Evolutionary conservation across 257 asterid genomes (phyloP), one percentile per base, ranked within the genome.

Genomic region (Ilex aquifolium): DNA sequence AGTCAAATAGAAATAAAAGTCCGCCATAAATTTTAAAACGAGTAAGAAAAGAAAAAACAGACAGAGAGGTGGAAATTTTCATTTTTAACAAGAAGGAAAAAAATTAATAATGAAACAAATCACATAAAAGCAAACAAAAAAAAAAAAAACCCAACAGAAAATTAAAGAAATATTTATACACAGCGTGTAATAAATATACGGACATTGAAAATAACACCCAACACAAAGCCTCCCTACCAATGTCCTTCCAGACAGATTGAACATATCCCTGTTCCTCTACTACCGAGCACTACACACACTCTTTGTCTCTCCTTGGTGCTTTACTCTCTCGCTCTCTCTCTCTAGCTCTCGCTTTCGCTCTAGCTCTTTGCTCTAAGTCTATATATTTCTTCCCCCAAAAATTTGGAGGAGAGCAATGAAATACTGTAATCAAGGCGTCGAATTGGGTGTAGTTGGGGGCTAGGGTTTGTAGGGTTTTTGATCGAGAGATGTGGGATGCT

Each of bases 401-500:
- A 21, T 21, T 21, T 21, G 27, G 27, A 21, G 27, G 27, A 21
- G 27, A 21, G 27, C 27, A 21, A 21, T 21, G 27, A 21, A 21
- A 21, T 21, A 21, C 27, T 21, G 27, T 21, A 21, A 6, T n/a
- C 31, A 21, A 53, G 57, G 2, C 31, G 31, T 53, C 30, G 31
- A 2, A 3, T 53, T 53, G 57, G 54, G n/a, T n/a, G 57, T 6
- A 53, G 57, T 7, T 10, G 57, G 57, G 30, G 30, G 15, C 10
- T 17, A 53, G 57, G 31, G 57, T 21, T 21, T 2, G 27, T 15
- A 53, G 30, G 30, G 57, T 53, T 53, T 53, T 53, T 49, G 14
- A 6, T 16, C 57, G 30, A 53, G 57, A 42, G 72, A 74, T 69
- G 74, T 63, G 73, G 77, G 65, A 69, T 74, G 65, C 63, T 56